Percentiles rank a stretch among this genome's conserved stretches.
phyloP scores from a whole-genome alignment of 345 rosid species.

The Tarenaya hassleriana region DNA sequence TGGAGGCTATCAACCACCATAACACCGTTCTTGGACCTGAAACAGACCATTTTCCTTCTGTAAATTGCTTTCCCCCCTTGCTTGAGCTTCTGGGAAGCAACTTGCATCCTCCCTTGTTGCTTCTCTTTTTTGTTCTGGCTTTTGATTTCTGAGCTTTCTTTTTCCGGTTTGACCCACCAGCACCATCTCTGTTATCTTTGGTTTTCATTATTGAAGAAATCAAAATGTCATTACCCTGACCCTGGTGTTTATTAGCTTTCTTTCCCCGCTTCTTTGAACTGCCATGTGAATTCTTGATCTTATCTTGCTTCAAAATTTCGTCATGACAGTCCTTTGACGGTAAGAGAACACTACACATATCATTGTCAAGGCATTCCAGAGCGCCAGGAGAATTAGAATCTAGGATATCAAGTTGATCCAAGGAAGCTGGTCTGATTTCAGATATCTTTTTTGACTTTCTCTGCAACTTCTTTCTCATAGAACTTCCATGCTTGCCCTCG shows the following conservation, averaged over 20 bases:
- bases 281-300: slow-evolving; percentile 24
- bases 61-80: slow-evolving; percentile 38
- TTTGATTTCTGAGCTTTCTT: slow-evolving; percentile 40
- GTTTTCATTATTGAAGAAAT: slow-evolving; percentile 50
- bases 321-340: slow-evolving; percentile 32
- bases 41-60: slow-evolving; percentile 39
- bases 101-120: slow-evolving; percentile 49
- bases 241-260: slow-evolving; percentile 40
- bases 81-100: slow-evolving; percentile 54
- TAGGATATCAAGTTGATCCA: slow-evolving; percentile 31
- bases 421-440: slow-evolving; percentile 37
- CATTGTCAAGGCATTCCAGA: slow-evolving; percentile 28
- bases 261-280: slow-evolving; percentile 33
- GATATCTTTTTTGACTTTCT: slow-evolving; percentile 71
- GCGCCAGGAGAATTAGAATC: slow-evolving; percentile 19
- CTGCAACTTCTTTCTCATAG: slow-evolving; percentile 44
- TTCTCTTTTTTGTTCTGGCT: slow-evolving; percentile 40
- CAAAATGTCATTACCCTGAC: slow-evolving; percentile 57
- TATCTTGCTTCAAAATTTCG: slow-evolving; percentile 31
- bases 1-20: slow-evolving; percentile 64
- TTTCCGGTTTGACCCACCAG: slow-evolving; percentile 38
- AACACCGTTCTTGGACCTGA: slow-evolving; percentile 62
- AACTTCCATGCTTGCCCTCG: slow-evolving; percentile 32
- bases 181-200: slow-evolving; percentile 36
- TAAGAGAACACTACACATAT: slow-evolving; percentile 21